Conservation (phyloP, 768 basidiomycete species). For the Collybiopsis luxurians region DNA sequence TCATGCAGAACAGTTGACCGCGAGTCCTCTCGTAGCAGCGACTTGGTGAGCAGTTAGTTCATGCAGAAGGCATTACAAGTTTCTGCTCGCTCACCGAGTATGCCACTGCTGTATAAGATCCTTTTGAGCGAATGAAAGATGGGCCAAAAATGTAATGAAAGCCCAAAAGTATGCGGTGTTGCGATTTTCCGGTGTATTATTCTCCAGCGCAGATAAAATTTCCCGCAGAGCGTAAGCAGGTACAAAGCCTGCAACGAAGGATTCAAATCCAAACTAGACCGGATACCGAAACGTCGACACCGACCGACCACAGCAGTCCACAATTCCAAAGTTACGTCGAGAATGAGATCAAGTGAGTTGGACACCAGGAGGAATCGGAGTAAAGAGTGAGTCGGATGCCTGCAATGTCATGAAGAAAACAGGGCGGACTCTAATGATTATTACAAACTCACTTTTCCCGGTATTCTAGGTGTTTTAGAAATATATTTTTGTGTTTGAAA, state of each 20-base stretch:
- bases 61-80: too few relatives aligned
- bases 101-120: conserved; percentile 67
- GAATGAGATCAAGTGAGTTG: conserved; percentile 66
- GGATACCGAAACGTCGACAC: too few relatives aligned
- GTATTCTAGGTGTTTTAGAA: conserved; percentile 59
- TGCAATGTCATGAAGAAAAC: conserved; percentile 16
- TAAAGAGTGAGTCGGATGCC: conserved; percentile 54
- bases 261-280: too few relatives aligned
- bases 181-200: conserved; percentile 37
- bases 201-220: conserved; percentile 51
- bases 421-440: background rate
- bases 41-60: conserved; percentile 16
- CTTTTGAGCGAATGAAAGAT: conserved; percentile 66
- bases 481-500: conserved; percentile 66
- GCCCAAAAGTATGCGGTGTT: conserved; percentile 57
- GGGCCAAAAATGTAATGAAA: conserved; percentile 53
- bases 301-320: conserved; percentile 54
- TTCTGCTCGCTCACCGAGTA: conserved; percentile 23
- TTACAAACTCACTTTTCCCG: conserved; percentile 30
- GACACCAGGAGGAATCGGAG: conserved; percentile 61
- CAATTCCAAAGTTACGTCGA: conserved; percentile 55
- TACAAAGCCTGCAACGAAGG: conserved; percentile 68
- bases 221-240: conserved; percentile 64
- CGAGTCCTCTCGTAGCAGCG: conserved; percentile 71
- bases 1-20: conserved; percentile 66